Percentiles rank a stretch among this genome's conserved stretches.
phyloP scores from a whole-genome alignment of 129 eudicot species.

The Tagetes patula region DNA sequence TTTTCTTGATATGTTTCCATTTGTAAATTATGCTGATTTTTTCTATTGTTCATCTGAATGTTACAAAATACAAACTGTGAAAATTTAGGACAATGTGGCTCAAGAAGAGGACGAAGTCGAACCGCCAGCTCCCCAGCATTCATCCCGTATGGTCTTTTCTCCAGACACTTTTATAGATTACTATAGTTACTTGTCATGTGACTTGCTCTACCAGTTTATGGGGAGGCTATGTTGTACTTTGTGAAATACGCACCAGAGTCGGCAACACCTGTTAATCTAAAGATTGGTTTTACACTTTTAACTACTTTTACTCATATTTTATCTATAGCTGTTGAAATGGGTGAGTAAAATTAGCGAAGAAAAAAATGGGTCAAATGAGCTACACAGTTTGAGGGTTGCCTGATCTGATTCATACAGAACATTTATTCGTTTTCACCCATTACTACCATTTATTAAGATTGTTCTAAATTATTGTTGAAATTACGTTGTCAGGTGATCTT shows the following conservation, averaged over 20 bases:
- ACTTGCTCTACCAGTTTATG: neutral
- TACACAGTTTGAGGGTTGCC: neutral
- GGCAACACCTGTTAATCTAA: neutral
- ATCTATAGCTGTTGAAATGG: neutral
- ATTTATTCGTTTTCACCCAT: neutral
- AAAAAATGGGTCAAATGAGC: neutral
- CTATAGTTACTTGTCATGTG: neutral
- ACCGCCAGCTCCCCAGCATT: conserved; percentile 36
- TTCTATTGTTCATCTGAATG: conserved; percentile 19
- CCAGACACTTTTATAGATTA: neutral
- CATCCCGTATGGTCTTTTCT: conserved; percentile 45
- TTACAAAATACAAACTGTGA: neutral
- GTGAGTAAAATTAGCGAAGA: neutral
- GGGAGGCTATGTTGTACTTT: neutral
- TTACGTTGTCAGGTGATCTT: conserved; percentile 52
- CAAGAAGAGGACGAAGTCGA: conserved; percentile 73
- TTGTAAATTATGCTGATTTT: conserved; percentile 5
- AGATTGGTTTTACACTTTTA: neutral
- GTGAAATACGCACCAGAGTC: neutral
- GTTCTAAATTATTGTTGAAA: neutral
- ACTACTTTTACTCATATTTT: neutral
- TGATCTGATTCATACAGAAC: neutral
- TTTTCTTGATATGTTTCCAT: neutral
- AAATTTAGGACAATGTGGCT: conserved; percentile 69
- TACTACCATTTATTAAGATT: conserved; percentile 4